These are phyloP conservation scores for Trypanosoma avium DNA, from an alignment of 208 protist genomes.

Conservation along the genomic window DNA sequence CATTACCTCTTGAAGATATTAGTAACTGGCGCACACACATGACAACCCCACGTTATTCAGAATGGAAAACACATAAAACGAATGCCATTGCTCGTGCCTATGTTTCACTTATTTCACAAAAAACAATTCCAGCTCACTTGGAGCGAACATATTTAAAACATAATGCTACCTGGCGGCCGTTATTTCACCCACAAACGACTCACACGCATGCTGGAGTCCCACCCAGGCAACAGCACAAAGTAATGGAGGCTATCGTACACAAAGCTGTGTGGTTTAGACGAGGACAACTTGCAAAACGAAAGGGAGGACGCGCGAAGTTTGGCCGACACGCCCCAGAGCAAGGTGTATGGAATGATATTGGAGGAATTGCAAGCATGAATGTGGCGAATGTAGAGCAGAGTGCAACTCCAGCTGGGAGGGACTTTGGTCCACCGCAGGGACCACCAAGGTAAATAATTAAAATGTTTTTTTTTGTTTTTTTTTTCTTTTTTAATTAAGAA, in stretches of 20 bases:
- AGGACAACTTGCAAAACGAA: constrained; percentile 62
- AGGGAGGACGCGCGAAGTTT: constrained; percentile 84
- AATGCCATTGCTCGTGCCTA: constrained; percentile 77
- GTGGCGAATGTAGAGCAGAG: constrained; percentile 47
- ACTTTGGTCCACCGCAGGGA: constrained; percentile 50
- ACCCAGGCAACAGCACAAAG: constrained; percentile 65
- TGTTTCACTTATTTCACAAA: constrained; percentile 78
- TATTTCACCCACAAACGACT: constrained; percentile 62
- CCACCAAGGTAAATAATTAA: constrained; percentile 44
- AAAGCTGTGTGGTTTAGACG: constrained; percentile 69
- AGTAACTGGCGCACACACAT: constrained; percentile 68
- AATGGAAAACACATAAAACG: constrained; percentile 80
- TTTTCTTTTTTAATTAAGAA: not conserved
- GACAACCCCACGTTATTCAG: constrained; percentile 69
- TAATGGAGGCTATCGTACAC: constrained; percentile 68
- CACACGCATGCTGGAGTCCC: constrained; percentile 68
- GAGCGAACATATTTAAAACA: constrained; percentile 80
- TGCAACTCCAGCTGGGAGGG: constrained; percentile 35
- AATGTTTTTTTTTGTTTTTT: not conserved
- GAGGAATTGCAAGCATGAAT: constrained; percentile 44
- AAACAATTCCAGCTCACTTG: constrained; percentile 79
- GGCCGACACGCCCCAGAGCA: constrained; percentile 37
- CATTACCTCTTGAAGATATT: constrained; percentile 61
- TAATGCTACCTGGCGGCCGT: constrained; percentile 80
- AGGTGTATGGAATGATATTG: constrained; percentile 82